Evolutionary conservation across 768 basidiomycete genomes (phyloP).

Genomic region (Wakefieldia striispora): DNA sequence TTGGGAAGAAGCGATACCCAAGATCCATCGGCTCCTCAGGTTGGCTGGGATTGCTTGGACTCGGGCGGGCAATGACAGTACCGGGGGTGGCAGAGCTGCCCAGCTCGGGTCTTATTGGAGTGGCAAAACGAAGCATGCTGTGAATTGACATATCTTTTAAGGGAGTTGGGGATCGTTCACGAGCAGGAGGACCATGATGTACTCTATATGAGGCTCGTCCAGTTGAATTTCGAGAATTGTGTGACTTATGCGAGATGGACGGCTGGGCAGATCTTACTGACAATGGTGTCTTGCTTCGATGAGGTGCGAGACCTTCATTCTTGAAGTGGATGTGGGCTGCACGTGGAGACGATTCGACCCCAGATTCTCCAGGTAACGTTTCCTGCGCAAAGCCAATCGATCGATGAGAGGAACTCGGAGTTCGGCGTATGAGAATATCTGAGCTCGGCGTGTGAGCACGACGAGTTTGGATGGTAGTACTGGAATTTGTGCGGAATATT

Average conservation of each 20-base stretch:
- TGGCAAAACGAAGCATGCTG: not conserved
- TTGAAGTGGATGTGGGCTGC: not conserved
- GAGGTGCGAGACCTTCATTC: not conserved
- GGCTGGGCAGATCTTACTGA: constrained; percentile 5
- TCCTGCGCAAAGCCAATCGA: not conserved
- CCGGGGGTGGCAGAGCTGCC: not conserved
- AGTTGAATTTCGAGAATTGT: constrained; percentile 11
- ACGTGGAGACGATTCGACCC: not conserved
- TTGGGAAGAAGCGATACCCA: constrained; percentile 12
- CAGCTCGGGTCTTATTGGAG: not conserved
- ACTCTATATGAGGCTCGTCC: constrained; percentile 25
- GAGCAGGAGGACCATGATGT: constrained; percentile 16
- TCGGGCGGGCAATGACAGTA: constrained; percentile 5
- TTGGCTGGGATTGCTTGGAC: not conserved
- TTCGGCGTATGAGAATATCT: not conserved
- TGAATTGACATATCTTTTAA: not conserved
- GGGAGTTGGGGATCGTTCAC: constrained; percentile 5
- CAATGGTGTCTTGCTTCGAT: not conserved
- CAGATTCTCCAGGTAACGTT: not conserved
- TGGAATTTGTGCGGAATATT: not conserved
- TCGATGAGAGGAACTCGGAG: not conserved
- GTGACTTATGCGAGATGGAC: constrained; percentile 17
- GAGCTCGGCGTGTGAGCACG: not conserved
- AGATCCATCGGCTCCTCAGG: constrained; percentile 6
- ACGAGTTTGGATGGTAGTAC: not conserved